phyloP scores from a whole-genome alignment of 805 yeast species.

The Yarrowia sp. region DNA sequence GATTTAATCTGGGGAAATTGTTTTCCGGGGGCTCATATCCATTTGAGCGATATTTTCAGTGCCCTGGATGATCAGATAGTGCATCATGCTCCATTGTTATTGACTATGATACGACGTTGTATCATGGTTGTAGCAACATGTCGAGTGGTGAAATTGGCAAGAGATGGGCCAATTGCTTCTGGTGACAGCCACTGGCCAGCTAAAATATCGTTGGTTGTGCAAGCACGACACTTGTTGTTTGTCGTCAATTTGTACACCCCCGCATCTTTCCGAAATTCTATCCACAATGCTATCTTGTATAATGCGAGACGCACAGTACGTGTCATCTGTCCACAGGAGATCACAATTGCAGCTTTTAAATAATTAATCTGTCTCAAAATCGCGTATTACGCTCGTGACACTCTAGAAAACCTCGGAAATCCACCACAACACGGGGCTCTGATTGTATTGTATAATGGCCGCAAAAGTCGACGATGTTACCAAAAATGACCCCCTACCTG shows the following conservation, averaged over 20 bases:
- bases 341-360: background rate
- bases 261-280: constrained; percentile 8
- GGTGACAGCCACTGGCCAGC: background rate
- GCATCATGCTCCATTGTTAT: too few relatives aligned
- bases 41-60: too few relatives aligned
- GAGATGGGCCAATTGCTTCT: too few relatives aligned
- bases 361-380: background rate
- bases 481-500: background rate
- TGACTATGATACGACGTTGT: too few relatives aligned
- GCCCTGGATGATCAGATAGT: too few relatives aligned
- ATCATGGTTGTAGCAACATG: too few relatives aligned
- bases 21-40: background rate
- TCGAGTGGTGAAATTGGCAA: too few relatives aligned
- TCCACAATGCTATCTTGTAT: background rate
- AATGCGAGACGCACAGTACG: too few relatives aligned
- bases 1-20: background rate
- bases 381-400: background rate
- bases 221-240: background rate
- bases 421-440: background rate
- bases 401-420: background rate
- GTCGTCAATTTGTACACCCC: background rate
- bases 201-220: background rate
- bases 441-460: background rate
- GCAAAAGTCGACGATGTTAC: background rate
- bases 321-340: background rate